These are phyloP conservation scores for Daldinia bambusicola DNA, from an alignment of 495 filamentous ascomycete genomes.

Conservation along the genomic window DNA sequence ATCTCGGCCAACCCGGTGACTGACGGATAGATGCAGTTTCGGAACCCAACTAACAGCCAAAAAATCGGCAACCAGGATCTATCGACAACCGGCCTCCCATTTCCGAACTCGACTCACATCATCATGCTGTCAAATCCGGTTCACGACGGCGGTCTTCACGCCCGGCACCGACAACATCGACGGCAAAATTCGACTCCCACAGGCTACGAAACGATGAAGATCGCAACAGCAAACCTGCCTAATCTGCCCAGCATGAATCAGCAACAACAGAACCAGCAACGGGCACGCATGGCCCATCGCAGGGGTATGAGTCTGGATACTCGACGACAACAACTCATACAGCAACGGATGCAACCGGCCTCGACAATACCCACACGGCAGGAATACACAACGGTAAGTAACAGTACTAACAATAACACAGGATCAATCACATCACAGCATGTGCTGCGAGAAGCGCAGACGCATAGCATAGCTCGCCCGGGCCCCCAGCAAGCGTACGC, in stretches of 20 bases:
- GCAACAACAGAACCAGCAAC: conserved; percentile 53
- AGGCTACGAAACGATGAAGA: conserved; percentile 74
- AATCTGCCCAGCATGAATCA: conserved; percentile 67
- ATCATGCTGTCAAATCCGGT: conserved; percentile 80
- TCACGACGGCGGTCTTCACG: conserved; percentile 68
- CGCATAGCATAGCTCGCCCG: conserved; percentile 75
- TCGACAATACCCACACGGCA: conserved; percentile 59
- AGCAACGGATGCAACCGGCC: conserved; percentile 48
- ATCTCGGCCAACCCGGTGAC: conserved; percentile 30
- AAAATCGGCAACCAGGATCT: conserved; percentile 51
- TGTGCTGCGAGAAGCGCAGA: conserved; percentile 77
- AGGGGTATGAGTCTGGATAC: conserved; percentile 84
- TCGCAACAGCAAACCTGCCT: conserved; percentile 65
- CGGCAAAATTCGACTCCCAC: conserved; percentile 90
- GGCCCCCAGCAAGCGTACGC: conserved; percentile 56
- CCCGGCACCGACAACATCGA: conserved; percentile 79
- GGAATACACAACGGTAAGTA: conserved; percentile 66
- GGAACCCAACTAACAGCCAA: conserved; percentile 64
- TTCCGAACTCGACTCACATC: conserved; percentile 70
- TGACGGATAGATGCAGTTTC: conserved; percentile 57
- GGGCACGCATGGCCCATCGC: conserved; percentile 67
- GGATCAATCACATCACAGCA: conserved; percentile 67
- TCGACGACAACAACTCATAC: conserved; percentile 55
- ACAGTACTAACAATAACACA: conserved; percentile 70
- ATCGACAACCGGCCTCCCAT: conserved; percentile 56